Conservation (phyloP, 371 early-diverging fungal genomes). For the Mucor piriformis region DNA sequence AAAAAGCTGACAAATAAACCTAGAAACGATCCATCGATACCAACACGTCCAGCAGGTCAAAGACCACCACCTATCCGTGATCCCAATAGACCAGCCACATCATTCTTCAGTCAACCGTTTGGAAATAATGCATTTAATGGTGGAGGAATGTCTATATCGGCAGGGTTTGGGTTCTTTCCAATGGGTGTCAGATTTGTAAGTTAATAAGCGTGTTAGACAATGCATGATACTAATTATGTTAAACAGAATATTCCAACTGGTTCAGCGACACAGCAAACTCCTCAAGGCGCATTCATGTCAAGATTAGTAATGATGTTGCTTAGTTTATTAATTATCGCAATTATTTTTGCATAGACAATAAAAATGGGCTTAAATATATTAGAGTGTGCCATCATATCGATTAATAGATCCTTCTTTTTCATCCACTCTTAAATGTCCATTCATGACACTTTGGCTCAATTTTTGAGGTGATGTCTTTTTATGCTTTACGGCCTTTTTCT, state of each 20-base stretch:
- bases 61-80: conserved; percentile 65
- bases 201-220: not conserved
- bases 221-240: no score
- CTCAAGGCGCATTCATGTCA: conserved; percentile 68
- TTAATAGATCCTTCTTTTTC: conserved; percentile 40
- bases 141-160: conserved; percentile 53
- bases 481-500: conserved; percentile 38
- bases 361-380: conserved; percentile 11
- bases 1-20: not conserved
- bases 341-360: conserved; percentile 55
- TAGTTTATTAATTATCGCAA: conserved; percentile 62
- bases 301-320: conserved; percentile 72
- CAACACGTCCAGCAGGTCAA: conserved; percentile 72
- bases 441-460: conserved; percentile 48
- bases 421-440: conserved; percentile 49
- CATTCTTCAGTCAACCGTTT: conserved; percentile 54
- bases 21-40: conserved; percentile 54
- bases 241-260: conserved; percentile 42
- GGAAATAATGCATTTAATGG: conserved; percentile 51
- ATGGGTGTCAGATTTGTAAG: conserved; percentile 69
- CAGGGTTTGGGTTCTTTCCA: conserved; percentile 61
- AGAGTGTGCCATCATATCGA: conserved; percentile 32
- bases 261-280: conserved; percentile 26
- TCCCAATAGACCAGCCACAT: conserved; percentile 47
- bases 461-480: conserved; percentile 49